phyloP scores from a whole-genome alignment of 2,329 filamentous ascomycete species.

The Cercospora canescens region DNA sequence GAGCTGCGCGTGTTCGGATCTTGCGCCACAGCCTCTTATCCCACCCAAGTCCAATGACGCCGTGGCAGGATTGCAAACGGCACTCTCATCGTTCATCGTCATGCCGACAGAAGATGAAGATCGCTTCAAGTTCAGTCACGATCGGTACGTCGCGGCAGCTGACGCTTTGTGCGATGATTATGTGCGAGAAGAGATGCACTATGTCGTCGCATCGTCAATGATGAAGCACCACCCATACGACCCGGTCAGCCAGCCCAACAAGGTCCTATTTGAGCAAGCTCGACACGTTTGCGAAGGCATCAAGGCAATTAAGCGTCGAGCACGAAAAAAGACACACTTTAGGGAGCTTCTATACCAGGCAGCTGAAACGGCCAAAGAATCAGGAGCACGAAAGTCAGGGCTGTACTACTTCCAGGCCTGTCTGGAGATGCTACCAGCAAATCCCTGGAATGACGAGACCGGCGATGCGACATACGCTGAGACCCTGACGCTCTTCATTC shows the following conservation, averaged over 20 bases:
- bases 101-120: constrained; percentile 82
- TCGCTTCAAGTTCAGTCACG: constrained; percentile 81
- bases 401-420: constrained; percentile 79
- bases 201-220: constrained; percentile 78
- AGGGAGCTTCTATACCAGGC: constrained; percentile 76
- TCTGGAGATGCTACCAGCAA: constrained; percentile 73
- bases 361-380: constrained; percentile 75
- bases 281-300: constrained; percentile 79
- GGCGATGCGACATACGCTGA: constrained; percentile 83
- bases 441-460: constrained; percentile 69
- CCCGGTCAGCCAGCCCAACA: constrained; percentile 51
- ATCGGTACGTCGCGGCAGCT: constrained; percentile 81
- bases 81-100: constrained; percentile 78
- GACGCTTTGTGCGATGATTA: constrained; percentile 66
- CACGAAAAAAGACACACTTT: constrained; percentile 57
- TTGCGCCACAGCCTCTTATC: constrained; percentile 47
- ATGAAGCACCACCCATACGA: constrained; percentile 68
- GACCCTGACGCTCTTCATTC: constrained; percentile 75
- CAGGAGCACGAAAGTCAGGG: constrained; percentile 78
- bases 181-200: constrained; percentile 80
- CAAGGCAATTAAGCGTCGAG: constrained; percentile 67
- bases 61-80: constrained; percentile 76
- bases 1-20: constrained; percentile 69
- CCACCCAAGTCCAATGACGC: constrained; percentile 65
- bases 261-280: constrained; percentile 68